Base-by-base conservation (phyloP, 208 protist species). In the Trichomonas gallinae region DNA sequence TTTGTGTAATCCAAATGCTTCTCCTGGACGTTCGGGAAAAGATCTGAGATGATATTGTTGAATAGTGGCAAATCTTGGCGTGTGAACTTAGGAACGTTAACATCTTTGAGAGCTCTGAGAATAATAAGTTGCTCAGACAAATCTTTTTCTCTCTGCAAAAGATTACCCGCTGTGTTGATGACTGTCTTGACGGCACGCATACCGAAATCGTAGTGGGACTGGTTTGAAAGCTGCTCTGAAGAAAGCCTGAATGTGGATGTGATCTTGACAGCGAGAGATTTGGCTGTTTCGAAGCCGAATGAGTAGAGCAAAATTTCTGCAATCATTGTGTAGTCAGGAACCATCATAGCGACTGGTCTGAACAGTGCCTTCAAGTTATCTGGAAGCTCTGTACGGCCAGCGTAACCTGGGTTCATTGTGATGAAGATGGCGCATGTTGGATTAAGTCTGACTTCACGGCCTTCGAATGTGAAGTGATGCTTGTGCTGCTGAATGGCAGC, bases 321-420 rank as follows among this genome's bases (percentile, higher is more conserved):
- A 97, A 99, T 99, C 98, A 99, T 98, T 44, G 98, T 98, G 97
- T 99, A 99, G 97, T 99, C 99, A 21, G 99, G 98, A 97, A 99
- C 97, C 97, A 98, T 98, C 98, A 99, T 99, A 45, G 99, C 98
- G 45, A 99, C 99, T 2, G 99, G 99, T n/a, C 99, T 98, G 98
- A 99, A 99, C 38, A 99, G 98, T 45, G 97, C 97, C 42, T 99
- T 99, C 40, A 99, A 97, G 97, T 99, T 99, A 97, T 99, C 99
- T 15, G 99, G 99, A 87, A 99, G 98, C 98, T 99, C 99, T 13
- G 99, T 99, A 93, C 99, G 98, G 2, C 99, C 99, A 40, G 99
- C 99, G 98, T 99, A 99, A 91, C 99, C 99, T 17, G 99, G 99
- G 97, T 99, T 99, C 99, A 99, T 99, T 15, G 99, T 99, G 97